Conservation (phyloP, 345 rosid species). For the Passiflora organensis region DNA sequence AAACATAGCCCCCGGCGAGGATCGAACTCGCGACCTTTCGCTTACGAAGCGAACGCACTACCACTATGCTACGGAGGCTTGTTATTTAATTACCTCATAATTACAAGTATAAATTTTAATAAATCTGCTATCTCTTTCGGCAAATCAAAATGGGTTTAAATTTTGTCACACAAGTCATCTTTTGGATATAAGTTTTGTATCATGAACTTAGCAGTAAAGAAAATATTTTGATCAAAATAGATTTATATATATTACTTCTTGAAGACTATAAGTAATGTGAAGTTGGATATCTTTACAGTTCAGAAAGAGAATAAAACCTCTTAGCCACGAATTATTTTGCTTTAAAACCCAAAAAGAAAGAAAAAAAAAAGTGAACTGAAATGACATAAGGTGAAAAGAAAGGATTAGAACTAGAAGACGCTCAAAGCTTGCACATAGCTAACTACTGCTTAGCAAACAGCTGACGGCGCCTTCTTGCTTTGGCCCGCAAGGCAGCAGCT, state of each 20-base stretch:
- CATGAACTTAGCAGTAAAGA: no score
- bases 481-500: slow-evolving; percentile 32
- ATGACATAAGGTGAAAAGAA: neutral
- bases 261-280: slow-evolving; percentile 20
- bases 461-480: slow-evolving; percentile 47
- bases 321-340: slow-evolving; percentile 22
- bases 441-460: slow-evolving; percentile 47
- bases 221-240: no score
- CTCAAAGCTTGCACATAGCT: neutral
- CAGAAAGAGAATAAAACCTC: slow-evolving; percentile 6
- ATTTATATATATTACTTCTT: slow-evolving; percentile 2
- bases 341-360: slow-evolving; percentile 6
- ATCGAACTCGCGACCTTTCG: slow-evolving; percentile 99
- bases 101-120: no score
- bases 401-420: neutral
- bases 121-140: no score
- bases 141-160: no score
- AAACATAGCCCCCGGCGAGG: slow-evolving; percentile 35
- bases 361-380: neutral
- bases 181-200: no score
- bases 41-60: slow-evolving; percentile 99
- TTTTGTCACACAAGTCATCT: no score
- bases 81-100: no score
- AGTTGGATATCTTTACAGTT: slow-evolving; percentile 18
- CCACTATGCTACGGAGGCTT: slow-evolving; percentile 82